Evolutionary conservation across 768 basidiomycete species (phyloP).

Genomic region (Hericium coralloides): DNA sequence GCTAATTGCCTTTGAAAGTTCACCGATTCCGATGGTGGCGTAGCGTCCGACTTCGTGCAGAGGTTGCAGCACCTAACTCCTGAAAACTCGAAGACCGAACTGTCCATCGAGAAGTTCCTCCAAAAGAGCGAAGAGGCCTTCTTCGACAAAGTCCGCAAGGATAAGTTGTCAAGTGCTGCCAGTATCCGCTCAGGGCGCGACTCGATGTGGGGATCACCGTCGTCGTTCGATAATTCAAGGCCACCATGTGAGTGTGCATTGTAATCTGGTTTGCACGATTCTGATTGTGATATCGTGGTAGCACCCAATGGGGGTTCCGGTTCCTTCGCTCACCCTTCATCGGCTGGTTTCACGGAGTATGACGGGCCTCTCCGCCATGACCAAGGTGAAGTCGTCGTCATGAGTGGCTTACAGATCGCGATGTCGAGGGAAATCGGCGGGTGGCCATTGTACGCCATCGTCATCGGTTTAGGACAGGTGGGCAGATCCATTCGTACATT

Average conservation of each 20-base stretch:
- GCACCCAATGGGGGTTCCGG: conserved; percentile 30
- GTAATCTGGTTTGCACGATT: conserved; percentile 14
- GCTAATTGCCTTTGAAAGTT: conserved; percentile 40
- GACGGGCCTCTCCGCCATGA: conserved; percentile 30
- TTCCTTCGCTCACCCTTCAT: conserved; percentile 29
- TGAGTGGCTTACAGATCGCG: conserved; percentile 79
- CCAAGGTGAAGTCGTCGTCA: conserved; percentile 53
- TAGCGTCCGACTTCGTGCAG: conserved; percentile 82
- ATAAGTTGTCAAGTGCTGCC: conserved; percentile 77
- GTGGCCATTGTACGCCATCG: conserved; percentile 89
- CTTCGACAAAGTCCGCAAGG: conserved; percentile 84
- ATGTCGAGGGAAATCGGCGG: conserved; percentile 72
- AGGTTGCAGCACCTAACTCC: conserved; percentile 70
- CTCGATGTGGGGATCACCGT: conserved; percentile 69
- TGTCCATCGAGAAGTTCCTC: conserved; percentile 88
- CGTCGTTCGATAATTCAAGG: conserved; percentile 45
- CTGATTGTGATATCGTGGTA: conserved; percentile 9
- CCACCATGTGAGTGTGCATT: conserved; percentile 55
- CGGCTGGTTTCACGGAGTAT: conserved; percentile 38
- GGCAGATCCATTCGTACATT: conserved; percentile 14
- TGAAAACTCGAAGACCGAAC: conserved; percentile 83
- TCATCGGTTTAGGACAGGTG: conserved; percentile 79
- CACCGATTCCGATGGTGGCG: conserved; percentile 89
- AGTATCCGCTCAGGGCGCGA: conserved; percentile 75
- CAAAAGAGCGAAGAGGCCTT: conserved; percentile 89